phyloP scores from a whole-genome alignment of 805 yeast species.

The Metschnikowia similis region DNA sequence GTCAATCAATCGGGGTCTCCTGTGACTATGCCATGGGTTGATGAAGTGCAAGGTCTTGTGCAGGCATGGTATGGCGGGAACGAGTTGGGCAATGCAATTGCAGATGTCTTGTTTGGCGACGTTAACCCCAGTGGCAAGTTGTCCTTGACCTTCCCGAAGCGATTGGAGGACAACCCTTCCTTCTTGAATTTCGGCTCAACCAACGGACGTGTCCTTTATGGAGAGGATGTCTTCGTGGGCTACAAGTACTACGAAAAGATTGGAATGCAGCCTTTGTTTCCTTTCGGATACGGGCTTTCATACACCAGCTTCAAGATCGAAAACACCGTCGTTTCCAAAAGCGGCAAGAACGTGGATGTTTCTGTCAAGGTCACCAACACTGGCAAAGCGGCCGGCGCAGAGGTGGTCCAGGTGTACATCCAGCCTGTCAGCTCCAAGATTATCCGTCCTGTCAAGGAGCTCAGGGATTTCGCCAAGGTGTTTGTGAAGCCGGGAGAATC shows the following conservation, averaged over 20 bases:
- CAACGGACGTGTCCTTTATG: conserved; percentile 30
- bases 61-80: conserved; percentile 37
- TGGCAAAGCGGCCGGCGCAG: conserved; percentile 24
- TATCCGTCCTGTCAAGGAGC: conserved; percentile 25
- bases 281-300: conserved; percentile 32
- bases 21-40: conserved; percentile 29
- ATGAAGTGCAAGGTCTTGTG: conserved; percentile 21
- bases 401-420: conserved; percentile 28
- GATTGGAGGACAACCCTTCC: conserved; percentile 25
- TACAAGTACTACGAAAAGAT: conserved; percentile 30
- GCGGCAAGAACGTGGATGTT: conserved; percentile 16
- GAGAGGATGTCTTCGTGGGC: conserved; percentile 32
- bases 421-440: conserved; percentile 16
- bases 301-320: conserved; percentile 23
- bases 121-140: conserved; percentile 30
- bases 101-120: conserved; percentile 31
- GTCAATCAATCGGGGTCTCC: conserved; percentile 36
- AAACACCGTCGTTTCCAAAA: conserved; percentile 13
- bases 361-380: conserved; percentile 21
- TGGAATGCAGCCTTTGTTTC: conserved; percentile 24
- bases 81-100: conserved; percentile 30
- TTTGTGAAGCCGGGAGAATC: conserved; percentile 17
- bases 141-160: conserved; percentile 23
- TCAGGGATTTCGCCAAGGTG: conserved; percentile 29
- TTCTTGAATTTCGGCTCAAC: conserved; percentile 27